These are phyloP conservation scores for Plasmodium ovale DNA, from an alignment of 169 alveolate genomes.

Conservation along the genomic window DNA sequence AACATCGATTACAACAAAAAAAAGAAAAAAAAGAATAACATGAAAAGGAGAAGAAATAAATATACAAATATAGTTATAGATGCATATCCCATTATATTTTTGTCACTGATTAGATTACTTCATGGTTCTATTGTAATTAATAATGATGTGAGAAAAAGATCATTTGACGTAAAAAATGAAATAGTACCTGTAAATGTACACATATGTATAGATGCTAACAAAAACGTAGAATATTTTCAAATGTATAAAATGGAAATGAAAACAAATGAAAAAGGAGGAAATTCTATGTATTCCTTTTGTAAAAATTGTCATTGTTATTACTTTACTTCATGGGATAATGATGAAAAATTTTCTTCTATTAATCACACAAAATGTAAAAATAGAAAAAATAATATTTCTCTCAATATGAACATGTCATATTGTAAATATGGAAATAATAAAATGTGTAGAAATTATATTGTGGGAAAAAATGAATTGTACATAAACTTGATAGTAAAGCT, in stretches of 20 bases:
- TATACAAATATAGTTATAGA: conserved; percentile 66
- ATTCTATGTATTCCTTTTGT: conserved; percentile 4
- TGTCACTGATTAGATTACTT: conserved; percentile 33
- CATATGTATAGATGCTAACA: conserved; percentile 28
- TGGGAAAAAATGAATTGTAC: not conserved
- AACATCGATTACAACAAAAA: conserved; percentile 63
- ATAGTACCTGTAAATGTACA: conserved; percentile 24
- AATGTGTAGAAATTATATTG: not conserved
- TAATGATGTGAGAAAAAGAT: conserved; percentile 36
- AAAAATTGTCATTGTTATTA: conserved; percentile 49
- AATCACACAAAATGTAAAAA: not conserved
- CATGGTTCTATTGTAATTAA: conserved; percentile 25
- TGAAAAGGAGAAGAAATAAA: conserved; percentile 66
- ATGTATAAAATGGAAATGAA: conserved; percentile 20
- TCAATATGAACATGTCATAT: not conserved
- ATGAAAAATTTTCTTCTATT: not conserved
- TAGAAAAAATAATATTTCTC: not conserved
- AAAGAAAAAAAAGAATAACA: conserved; percentile 18
- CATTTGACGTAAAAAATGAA: conserved; percentile 71
- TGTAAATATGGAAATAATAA: not conserved
- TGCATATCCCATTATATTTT: conserved; percentile 56
- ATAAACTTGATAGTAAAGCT: conserved; percentile 38
- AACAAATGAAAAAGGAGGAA: not conserved
- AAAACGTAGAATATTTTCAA: conserved; percentile 24
- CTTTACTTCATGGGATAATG: too few species aligned